Conservation (phyloP, 495 filamentous ascomycete genomes). For the Neurospora sp. region DNA sequence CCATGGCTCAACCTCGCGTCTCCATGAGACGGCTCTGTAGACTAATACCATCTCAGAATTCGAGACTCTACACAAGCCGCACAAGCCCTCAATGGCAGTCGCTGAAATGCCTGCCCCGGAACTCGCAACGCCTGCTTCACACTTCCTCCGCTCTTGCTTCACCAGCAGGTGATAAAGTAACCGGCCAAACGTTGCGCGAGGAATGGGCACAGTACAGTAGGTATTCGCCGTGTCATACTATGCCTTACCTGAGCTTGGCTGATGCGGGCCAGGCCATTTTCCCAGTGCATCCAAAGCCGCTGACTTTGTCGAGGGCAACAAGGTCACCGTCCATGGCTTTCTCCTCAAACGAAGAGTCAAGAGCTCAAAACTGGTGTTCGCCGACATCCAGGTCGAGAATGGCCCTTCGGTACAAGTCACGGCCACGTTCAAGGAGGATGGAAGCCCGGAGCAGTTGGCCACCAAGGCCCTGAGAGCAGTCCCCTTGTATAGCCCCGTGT, state of each 20-base stretch:
- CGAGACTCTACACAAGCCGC: not conserved
- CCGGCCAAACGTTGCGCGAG: constrained; percentile 8
- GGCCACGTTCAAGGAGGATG: constrained; percentile 15
- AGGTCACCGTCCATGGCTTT: constrained; percentile 63
- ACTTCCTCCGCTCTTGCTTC: constrained; percentile 1
- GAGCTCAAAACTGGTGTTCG: constrained; percentile 58
- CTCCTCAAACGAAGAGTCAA: constrained; percentile 52
- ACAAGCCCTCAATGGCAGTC: not conserved
- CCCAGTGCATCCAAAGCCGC: constrained; percentile 32
- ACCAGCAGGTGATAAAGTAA: not conserved
- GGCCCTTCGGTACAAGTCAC: constrained; percentile 26
- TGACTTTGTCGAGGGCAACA: constrained; percentile 28
- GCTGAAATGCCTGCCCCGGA: not conserved
- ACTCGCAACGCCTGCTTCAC: constrained; percentile 7
- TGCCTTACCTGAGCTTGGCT: not conserved
- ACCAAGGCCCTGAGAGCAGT: constrained; percentile 22
- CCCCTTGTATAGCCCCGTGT: constrained; percentile 29
- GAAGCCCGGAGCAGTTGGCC: constrained; percentile 11
- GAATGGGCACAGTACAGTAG: constrained; percentile 22
- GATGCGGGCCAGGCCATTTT: constrained; percentile 37
- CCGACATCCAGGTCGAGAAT: constrained; percentile 38
- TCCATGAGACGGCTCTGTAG: constrained; percentile 15
- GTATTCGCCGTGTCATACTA: not conserved
- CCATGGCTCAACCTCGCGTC: constrained; percentile 15
- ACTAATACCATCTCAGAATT: not conserved